Percentiles rank a stretch among this genome's conserved stretches.
Evolutionary conservation across 1,139 yeast genomes (phyloP).

Genomic region (Debaryomyces singareniensis): DNA sequence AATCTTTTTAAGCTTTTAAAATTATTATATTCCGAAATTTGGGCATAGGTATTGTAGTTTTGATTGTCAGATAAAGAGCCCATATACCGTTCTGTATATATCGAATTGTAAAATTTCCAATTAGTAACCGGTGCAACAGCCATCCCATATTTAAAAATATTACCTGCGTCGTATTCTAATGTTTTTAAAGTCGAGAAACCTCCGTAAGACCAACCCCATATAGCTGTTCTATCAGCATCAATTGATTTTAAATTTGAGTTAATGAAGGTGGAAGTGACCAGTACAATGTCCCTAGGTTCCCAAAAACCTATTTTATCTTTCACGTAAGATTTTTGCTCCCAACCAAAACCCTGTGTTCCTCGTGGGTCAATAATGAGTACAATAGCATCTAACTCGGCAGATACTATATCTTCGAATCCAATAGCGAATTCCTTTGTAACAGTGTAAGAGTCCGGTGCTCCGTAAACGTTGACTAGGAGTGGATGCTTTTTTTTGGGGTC

Average conservation of each 20-base stretch:
- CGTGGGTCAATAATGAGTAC: conserved; percentile 87
- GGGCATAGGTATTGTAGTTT: conserved; percentile 38
- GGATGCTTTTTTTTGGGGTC: conserved; percentile 62
- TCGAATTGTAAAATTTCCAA: conserved; percentile 69
- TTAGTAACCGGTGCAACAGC: conserved; percentile 82
- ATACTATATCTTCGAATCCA: conserved; percentile 65
- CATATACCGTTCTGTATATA: conserved; percentile 90
- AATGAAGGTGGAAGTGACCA: conserved; percentile 60
- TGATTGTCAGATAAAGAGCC: conserved; percentile 52
- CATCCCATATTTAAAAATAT: conserved; percentile 62
- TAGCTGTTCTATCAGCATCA: conserved; percentile 60
- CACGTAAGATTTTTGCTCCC: conserved; percentile 67
- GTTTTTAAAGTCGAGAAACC: conserved; percentile 73
- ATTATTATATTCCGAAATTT: conserved; percentile 42
- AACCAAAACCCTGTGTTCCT: conserved; percentile 89
- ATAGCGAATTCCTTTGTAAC: conserved; percentile 49
- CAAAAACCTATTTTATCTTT: conserved; percentile 68
- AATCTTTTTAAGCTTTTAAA: conserved; percentile 53
- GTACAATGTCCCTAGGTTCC: conserved; percentile 80
- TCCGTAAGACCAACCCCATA: conserved; percentile 90
- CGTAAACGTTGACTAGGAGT: conserved; percentile 75
- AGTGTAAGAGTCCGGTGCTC: conserved; percentile 90
- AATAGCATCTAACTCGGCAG: conserved; percentile 65
- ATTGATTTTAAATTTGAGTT: conserved; percentile 44
- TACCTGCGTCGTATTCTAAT: conserved; percentile 57